Evolutionary conservation across 176 grass and related monocot species (phyloP), one percentile per base, ranked within the genome.

Genomic region (Carex parvula): DNA sequence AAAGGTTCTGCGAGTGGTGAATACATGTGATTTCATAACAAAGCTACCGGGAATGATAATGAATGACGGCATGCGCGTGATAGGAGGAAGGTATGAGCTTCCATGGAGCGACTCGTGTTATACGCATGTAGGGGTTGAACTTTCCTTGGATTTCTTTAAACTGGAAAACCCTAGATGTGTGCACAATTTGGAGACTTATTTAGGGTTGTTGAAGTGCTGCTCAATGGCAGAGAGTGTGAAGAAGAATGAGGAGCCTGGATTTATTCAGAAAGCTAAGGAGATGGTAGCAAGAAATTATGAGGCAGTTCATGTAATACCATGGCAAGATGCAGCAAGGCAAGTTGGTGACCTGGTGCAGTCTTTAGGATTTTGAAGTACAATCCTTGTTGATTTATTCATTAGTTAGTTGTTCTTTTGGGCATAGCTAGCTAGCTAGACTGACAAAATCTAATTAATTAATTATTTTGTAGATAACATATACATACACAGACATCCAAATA

Each of bases 81-180:
- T 88, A 62, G 84, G 44, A 30, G 71, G 14, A 81, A 54, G 33
- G 32, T 76, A 74, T 32, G 62, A 84, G 63, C 71, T 68, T 16
- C 88, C 88, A 8, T 94, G 87, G 87, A 78, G 84, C 18, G 22
- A 37, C 15, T 67, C 85, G 8, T 92, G 94, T 80, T 97, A 97
- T 80, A 87, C 84, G 3, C 92, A 97, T 84, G 94, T 97, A 72
- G 94, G 94, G 39, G 87, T 94, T 1, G 94, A 97, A 86, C 85
- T 97, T 12, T 70, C 83, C 29, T 82, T 97, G 35, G 87, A 97
- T 53, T 91, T 92, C 88, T 87, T 94, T 54, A 83, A 72, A 21
- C 29, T 91, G 46, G 48, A 79, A 8, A 90, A 94, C 85, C 87
- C 81, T 14, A 86, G 81, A 3, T 73, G 85, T 86, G 94, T 97